Evolutionary conservation across 192 early-diverging fungal genomes (phyloP), one percentile per base, ranked within the genome.

Genomic region (Ambispora gerdemannii): DNA sequence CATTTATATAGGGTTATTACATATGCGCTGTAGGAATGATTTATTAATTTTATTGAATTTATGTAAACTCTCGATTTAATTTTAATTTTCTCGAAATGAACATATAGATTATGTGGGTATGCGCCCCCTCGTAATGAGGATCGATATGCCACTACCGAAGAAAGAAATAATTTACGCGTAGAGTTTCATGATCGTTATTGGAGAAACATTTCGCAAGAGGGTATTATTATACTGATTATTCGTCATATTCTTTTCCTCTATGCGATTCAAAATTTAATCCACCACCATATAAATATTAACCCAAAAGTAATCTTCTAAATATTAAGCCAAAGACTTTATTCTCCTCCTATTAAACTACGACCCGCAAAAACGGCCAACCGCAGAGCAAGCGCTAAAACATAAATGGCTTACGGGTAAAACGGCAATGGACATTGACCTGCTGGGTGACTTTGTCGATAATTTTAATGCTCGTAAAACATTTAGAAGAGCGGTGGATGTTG

Each of bases 161-260:
- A 85, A 58, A 88, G 91, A 71, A 85, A 81, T 24, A 77, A 79
- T 75, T 85, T 83, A 73, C 83, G 84, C 31, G 78, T 89, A 56
- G 84, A 87, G 72, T 92, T 92, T 67, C 83, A 89, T 66, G 87
- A 88, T 59, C 80, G 82, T 43, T 90, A 82, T 71, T 91, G 91
- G 91, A 82, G 82, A 72, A 92, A 93, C 67, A 87, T 97, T 32
- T 95, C 94, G 4, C 84, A 86, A 53, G 79, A 88, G 68, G 91
- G 89, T 86, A 43, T 43, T 30, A 31, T 31, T 24, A 3, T 8
- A 28, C 20, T 28, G n/a, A 49, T 22, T 31, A 49, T 50, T 25
- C 15, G 33, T 63, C 2, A n/a, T 17, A 43, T 30, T 43, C 19
- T 34, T 4, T 35, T 50, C 36, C 35, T 35, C 55, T 65, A 30